Conservation (phyloP, 2,329 filamentous ascomycete genomes). For the Fusarium coffeatum region DNA sequence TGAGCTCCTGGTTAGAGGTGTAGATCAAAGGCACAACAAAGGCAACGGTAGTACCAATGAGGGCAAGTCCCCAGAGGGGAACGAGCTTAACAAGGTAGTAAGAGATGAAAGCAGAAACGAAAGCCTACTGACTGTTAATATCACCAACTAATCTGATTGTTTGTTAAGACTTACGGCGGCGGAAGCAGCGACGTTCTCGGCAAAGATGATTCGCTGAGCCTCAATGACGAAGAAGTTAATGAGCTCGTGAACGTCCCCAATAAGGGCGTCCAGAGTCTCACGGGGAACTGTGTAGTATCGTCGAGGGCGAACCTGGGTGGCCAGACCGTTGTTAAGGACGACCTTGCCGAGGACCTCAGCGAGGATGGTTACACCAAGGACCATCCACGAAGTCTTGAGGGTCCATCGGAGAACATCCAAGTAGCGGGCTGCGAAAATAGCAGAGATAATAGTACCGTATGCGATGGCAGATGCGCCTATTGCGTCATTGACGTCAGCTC, state of each 20-base stretch:
- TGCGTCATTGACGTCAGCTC: slow-evolving; percentile 25
- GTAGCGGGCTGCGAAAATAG: slow-evolving; percentile 74
- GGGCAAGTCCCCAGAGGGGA: slow-evolving; percentile 74
- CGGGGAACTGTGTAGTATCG: slow-evolving; percentile 75
- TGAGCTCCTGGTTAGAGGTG: slow-evolving; percentile 75
- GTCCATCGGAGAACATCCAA: slow-evolving; percentile 73
- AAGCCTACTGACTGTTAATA: slow-evolving; percentile 59
- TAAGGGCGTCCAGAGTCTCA: slow-evolving; percentile 69
- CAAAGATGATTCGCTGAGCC: slow-evolving; percentile 74
- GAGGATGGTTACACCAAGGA: slow-evolving; percentile 68
- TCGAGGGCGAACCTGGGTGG: slow-evolving; percentile 73
- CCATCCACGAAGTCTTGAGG: slow-evolving; percentile 74
- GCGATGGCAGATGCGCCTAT: slow-evolving; percentile 73
- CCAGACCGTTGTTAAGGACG: slow-evolving; percentile 69
- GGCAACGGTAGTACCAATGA: slow-evolving; percentile 68
- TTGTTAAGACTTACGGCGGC: slow-evolving; percentile 62
- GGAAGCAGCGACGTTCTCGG: slow-evolving; percentile 73
- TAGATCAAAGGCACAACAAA: slow-evolving; percentile 75
- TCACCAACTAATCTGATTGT: background rate
- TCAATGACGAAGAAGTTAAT: slow-evolving; percentile 80
- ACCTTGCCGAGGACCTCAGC: slow-evolving; percentile 72
- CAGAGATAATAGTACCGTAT: slow-evolving; percentile 66
- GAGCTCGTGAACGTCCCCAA: slow-evolving; percentile 74
- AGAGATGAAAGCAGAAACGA: slow-evolving; percentile 70
- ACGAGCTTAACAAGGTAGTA: slow-evolving; percentile 77